Evolutionary conservation across 2,329 filamentous ascomycete species (phyloP).

Genomic region (Curvularia verruculosa): DNA sequence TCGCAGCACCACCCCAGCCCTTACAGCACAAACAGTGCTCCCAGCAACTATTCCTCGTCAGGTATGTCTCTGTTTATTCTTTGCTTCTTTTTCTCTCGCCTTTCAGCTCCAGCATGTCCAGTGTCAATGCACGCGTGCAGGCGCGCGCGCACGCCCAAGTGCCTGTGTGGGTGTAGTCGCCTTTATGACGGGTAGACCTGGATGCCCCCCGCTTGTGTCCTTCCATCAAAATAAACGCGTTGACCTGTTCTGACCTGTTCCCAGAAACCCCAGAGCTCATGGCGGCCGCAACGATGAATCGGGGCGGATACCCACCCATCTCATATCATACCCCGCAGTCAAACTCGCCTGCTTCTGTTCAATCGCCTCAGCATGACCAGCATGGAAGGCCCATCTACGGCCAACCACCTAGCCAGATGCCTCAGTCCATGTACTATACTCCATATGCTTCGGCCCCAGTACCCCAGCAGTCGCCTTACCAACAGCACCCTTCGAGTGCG

Average conservation of each 20-base stretch:
- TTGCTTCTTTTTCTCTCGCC: conserved; percentile 17
- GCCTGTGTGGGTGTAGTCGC: not conserved
- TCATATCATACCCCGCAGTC: conserved; percentile 91
- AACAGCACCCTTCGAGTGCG: conserved; percentile 60
- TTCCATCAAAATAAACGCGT: conserved; percentile 11
- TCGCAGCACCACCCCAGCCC: conserved; percentile 81
- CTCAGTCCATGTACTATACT: conserved; percentile 81
- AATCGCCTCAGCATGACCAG: conserved; percentile 90
- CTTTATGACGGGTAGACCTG: conserved; percentile 15
- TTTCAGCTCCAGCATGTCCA: conserved; percentile 9
- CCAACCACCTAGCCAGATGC: conserved; percentile 77
- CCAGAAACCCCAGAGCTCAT: conserved; percentile 73
- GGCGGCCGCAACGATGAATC: conserved; percentile 70
- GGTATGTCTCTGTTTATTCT: conserved; percentile 41
- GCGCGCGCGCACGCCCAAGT: conserved; percentile 5
- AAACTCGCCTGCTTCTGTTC: conserved; percentile 90
- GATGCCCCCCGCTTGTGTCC: conserved; percentile 8
- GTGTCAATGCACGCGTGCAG: conserved; percentile 18
- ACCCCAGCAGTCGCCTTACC: conserved; percentile 63
- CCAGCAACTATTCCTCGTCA: conserved; percentile 83
- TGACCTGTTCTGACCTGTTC: conserved; percentile 59
- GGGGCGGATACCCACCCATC: conserved; percentile 78
- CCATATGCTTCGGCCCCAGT: conserved; percentile 55
- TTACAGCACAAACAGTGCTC: conserved; percentile 81
- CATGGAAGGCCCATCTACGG: conserved; percentile 83